Base-by-base conservation (phyloP, 2,329 filamentous ascomycete species). In the Paecilomyces fulvus region DNA sequence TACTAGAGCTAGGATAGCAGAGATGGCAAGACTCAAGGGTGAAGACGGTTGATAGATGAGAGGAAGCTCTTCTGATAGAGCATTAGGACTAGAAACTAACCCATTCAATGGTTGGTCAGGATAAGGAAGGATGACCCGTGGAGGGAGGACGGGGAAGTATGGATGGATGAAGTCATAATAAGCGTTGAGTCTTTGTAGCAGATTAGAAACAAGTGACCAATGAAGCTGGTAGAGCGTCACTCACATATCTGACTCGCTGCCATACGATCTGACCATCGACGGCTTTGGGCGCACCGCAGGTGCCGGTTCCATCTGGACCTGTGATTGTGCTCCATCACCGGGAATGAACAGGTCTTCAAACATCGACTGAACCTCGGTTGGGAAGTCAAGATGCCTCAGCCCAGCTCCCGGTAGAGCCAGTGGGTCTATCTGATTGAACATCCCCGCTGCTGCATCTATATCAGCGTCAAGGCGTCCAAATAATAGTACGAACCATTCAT, bases 101-200 rank as follows among this genome's bases (percentile, higher is more conserved):
- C 64, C 63, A 52, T 72, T 65, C 52, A 75, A 56, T 7, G 73
- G 73, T 14, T 60, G 59, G 61, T 75, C 70, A 30, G 64, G 62
- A 20, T 60, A 62, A 37, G 63, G 66, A 4, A 66, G 63, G 7
- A 64, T 55, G 46, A 60, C 64, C 37, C 72, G 64, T 28, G 75
- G 73, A 6, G 75, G 74, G 28, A 77, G 65, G 37, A 77, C 72
- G 4, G 75, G 75, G 49, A 76, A 75, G 60, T 75, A 77, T n/a
- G 64, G 55, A 61, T 77, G 75, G 54, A 77, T 73, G 55, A 75
- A 77, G 49, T 73, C 71, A 56, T 77, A 77, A 55, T 77, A 77
- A 33, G 72, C 75, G 58, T 75, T 75, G 52, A 77, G 64, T 61
- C 75, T 77, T 53, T 31, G 1, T 12, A 3, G 12, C 12, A 50